Evolutionary conservation across 805 yeast species (phyloP).

Genomic region (Tetrapisispora taiwanensis): DNA sequence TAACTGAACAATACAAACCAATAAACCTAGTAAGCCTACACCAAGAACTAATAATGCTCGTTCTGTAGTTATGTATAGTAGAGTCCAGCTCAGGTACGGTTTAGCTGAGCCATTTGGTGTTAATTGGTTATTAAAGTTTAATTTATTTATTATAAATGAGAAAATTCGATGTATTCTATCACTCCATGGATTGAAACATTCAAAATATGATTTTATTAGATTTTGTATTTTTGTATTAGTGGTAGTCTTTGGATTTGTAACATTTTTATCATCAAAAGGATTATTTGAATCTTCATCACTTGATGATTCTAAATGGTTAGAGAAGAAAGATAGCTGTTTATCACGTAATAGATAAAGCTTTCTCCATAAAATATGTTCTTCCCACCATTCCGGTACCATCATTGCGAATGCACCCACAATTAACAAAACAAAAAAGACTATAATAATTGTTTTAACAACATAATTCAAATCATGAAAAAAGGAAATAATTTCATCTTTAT

Average conservation of each 20-base stretch:
- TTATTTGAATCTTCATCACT: constrained; percentile 2
- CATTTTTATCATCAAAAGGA: neutral
- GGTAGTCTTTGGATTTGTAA: no score
- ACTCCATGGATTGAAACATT: constrained; percentile 17
- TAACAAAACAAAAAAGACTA: constrained; percentile 33
- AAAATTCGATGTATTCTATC: constrained; percentile 6
- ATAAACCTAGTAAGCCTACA: constrained; percentile 48
- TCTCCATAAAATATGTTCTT: constrained; percentile 41
- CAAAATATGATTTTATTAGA: constrained; percentile 14
- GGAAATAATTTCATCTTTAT: constrained; percentile 31
- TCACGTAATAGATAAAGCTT: constrained; percentile 20
- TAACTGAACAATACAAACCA: constrained; percentile 45
- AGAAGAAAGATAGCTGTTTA: neutral
- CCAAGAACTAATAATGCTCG: constrained; percentile 41
- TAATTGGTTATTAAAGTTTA: neutral
- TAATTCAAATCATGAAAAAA: constrained; percentile 29
- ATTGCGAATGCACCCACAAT: constrained; percentile 34
- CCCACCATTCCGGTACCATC: constrained; percentile 35
- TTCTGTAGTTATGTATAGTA: constrained; percentile 40
- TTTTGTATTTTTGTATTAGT: constrained; percentile 5
- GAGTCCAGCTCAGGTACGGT: constrained; percentile 29
- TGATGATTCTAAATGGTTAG: neutral
- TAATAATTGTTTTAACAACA: constrained; percentile 30
- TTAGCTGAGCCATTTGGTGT: neutral
- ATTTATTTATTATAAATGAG: neutral